Percentiles rank a stretch among this genome's conserved stretches.
phyloP scores from a whole-genome alignment of 345 rosid species.

The Syzygium aqueum region DNA sequence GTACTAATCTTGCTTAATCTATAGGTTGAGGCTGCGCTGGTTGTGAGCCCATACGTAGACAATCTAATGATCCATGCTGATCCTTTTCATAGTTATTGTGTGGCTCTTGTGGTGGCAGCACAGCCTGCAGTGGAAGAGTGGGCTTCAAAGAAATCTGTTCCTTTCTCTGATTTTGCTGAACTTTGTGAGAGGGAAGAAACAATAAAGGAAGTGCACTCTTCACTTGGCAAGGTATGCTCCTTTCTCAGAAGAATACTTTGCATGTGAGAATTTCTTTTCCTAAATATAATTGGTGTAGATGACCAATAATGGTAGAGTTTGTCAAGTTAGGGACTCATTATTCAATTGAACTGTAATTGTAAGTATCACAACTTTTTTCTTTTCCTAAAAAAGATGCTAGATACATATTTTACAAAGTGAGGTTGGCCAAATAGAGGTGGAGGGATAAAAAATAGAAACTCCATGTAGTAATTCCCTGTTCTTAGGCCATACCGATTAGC shows the following conservation, averaged over 20 bases:
- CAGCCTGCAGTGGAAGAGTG: conserved; percentile 63
- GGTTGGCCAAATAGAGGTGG: background rate
- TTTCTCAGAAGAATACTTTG: background rate
- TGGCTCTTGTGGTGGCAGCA: conserved; percentile 78
- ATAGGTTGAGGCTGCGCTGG: conserved; percentile 88
- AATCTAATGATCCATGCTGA: conserved; percentile 91
- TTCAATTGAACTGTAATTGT: background rate
- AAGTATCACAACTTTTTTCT: background rate
- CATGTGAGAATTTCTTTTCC: background rate
- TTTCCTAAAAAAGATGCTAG: background rate
- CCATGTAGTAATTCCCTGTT: background rate
- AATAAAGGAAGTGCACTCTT: conserved; percentile 65
- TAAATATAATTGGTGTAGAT: background rate
- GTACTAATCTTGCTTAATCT: background rate
- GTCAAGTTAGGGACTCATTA: background rate
- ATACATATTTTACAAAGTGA: background rate
- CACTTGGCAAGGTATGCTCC: conserved; percentile 58
- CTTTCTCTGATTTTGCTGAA: conserved; percentile 36
- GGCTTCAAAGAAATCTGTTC: conserved; percentile 68
- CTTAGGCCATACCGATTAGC: background rate
- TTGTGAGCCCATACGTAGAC: conserved; percentile 65
- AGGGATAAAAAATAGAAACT: background rate
- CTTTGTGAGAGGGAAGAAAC: conserved; percentile 59
- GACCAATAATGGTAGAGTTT: background rate
- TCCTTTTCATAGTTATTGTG: conserved; percentile 83